These are phyloP conservation scores for Mortierella alpina DNA, from an alignment of 192 early-diverging fungal species.

Conservation along the genomic window DNA sequence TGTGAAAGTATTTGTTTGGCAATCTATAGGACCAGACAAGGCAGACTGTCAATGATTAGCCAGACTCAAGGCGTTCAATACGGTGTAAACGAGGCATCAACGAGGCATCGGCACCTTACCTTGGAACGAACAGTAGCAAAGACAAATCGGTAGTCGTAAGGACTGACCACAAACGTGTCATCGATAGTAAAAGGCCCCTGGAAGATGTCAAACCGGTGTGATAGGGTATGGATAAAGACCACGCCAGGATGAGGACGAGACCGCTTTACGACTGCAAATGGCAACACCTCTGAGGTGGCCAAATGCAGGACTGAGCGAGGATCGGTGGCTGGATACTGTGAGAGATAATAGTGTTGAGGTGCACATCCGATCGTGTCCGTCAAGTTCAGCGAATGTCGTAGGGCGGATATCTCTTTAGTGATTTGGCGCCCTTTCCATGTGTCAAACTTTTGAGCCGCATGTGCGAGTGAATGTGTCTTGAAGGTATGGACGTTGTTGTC, in stretches of 20 bases:
- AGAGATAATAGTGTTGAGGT: constrained; percentile 64
- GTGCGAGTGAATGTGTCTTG: constrained; percentile 58
- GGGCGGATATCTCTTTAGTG: constrained; percentile 46
- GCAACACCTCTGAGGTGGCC: constrained; percentile 50
- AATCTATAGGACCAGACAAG: too few species aligned
- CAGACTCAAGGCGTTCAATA: too few species aligned
- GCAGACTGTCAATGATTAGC: too few species aligned
- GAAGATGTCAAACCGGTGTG: constrained; percentile 59
- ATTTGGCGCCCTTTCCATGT: constrained; percentile 57
- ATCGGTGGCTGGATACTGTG: constrained; percentile 46
- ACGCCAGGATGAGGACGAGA: constrained; percentile 53
- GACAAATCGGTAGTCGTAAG: constrained; percentile 56
- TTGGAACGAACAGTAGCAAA: constrained; percentile 48
- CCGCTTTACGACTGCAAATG: constrained; percentile 38
- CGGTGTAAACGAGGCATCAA: too few species aligned
- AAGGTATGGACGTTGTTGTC: constrained; percentile 63
- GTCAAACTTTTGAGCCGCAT: constrained; percentile 31
- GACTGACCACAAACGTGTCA: constrained; percentile 56
- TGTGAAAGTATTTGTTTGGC: constrained; percentile 44
- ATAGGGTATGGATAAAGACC: constrained; percentile 57
- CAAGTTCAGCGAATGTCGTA: constrained; percentile 41
- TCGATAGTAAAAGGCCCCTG: constrained; percentile 60
- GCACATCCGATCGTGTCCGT: constrained; percentile 56
- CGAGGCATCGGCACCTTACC: background rate
- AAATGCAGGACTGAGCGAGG: constrained; percentile 48